Percentiles rank a stretch among this genome's conserved stretches.
phyloP scores from a whole-genome alignment of 345 rosid species.

The Carallia brachiata region DNA sequence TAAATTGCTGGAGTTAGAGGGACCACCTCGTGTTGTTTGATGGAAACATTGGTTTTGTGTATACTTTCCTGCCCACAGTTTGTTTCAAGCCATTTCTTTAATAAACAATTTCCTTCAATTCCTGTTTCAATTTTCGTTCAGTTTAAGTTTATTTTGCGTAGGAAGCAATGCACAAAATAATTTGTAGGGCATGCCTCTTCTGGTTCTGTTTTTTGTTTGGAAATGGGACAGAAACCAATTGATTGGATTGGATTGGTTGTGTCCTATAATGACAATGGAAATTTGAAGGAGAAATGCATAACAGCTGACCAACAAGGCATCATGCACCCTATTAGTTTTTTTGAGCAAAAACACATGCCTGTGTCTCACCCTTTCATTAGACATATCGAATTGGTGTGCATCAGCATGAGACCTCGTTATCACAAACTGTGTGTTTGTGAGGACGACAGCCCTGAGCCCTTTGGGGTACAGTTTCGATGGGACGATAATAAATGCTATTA shows the following conservation, averaged over 20 bases:
- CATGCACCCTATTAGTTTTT: conserved; percentile 13
- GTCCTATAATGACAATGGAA: background rate
- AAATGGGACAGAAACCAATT: conserved; percentile 17
- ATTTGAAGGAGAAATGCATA: background rate
- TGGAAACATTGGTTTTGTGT: background rate
- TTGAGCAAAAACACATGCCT: conserved; percentile 22
- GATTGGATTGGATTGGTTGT: conserved; percentile 20
- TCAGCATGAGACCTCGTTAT: background rate
- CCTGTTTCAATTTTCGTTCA: too few species aligned
- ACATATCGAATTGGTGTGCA: conserved; percentile 8
- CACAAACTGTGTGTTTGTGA: background rate
- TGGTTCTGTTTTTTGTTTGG: background rate
- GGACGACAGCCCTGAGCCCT: background rate
- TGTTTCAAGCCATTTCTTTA: too few species aligned
- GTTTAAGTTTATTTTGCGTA: too few species aligned
- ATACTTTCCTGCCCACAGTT: too few species aligned
- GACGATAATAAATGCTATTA: conserved; percentile 7
- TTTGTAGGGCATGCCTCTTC: conserved; percentile 9
- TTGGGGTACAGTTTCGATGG: conserved; percentile 5
- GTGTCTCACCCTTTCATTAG: conserved; percentile 20
- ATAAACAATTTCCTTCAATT: too few species aligned
- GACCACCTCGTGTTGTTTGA: conserved; percentile 1
- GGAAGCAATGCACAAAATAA: too few species aligned
- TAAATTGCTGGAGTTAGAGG: background rate
- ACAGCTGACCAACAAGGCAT: conserved; percentile 11